phyloP scores from a whole-genome alignment of 129 eudicot genomes.

The Tanacetum coccineum region DNA sequence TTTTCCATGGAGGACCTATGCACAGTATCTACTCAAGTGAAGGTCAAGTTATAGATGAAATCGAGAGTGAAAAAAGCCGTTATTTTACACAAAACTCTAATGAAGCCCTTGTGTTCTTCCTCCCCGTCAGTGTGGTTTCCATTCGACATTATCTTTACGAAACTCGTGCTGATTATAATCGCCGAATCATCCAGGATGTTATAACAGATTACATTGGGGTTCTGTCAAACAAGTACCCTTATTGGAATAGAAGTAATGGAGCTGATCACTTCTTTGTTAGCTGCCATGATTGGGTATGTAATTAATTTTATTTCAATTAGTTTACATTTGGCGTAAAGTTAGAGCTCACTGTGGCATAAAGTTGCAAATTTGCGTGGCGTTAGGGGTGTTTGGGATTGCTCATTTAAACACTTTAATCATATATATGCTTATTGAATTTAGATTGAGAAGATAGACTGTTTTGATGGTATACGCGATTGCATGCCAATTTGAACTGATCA shows the following conservation, averaged over 20 bases:
- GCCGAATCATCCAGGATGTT: slow-evolving; percentile 40
- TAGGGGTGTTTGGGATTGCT: too few species aligned
- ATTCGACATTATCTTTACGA: slow-evolving; percentile 46
- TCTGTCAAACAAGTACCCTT: slow-evolving; percentile 46
- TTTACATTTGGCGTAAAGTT: too few species aligned
- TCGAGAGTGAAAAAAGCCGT: slow-evolving; percentile 34
- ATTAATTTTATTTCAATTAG: background rate
- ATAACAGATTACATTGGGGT: slow-evolving; percentile 46
- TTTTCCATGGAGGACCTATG: slow-evolving; percentile 63
- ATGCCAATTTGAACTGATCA: too few species aligned
- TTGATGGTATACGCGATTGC: too few species aligned
- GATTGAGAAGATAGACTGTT: too few species aligned
- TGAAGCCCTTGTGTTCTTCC: slow-evolving; percentile 47
- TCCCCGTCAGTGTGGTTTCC: slow-evolving; percentile 50
- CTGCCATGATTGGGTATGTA: slow-evolving; percentile 73
- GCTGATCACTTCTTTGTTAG: slow-evolving; percentile 66
- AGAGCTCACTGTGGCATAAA: too few species aligned
- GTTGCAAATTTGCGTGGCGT: too few species aligned
- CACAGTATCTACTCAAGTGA: slow-evolving; percentile 55
- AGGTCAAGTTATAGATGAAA: slow-evolving; percentile 58
- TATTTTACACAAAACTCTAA: slow-evolving; percentile 36
- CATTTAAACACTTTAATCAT: too few species aligned
- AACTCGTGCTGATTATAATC: slow-evolving; percentile 33
- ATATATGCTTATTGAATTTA: too few species aligned
- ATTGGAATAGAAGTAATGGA: slow-evolving; percentile 56